Conservation (phyloP, 495 filamentous ascomycete genomes). For the Penicillium daleae region DNA sequence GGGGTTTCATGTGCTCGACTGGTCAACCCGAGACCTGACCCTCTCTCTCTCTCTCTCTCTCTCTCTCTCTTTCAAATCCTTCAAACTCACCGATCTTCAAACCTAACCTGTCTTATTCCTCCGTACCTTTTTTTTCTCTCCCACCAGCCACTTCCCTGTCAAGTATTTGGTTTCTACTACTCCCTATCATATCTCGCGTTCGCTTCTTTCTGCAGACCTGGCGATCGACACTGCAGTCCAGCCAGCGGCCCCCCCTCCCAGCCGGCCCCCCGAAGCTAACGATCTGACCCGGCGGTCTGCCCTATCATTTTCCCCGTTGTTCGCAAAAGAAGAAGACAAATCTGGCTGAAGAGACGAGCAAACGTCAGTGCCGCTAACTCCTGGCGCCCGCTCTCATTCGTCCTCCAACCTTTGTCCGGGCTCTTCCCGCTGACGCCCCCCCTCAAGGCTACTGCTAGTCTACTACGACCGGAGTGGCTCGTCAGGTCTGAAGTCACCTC, state of each 20-base stretch:
- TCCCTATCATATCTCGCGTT: conserved; percentile 5
- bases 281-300: conserved; percentile 24
- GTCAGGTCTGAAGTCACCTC: conserved; percentile 8
- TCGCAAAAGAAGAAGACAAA: neutral
- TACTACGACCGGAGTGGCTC: neutral
- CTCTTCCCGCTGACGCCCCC: conserved; percentile 11
- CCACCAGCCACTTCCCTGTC: conserved; percentile 1
- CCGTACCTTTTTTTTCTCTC: neutral
- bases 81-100: neutral
- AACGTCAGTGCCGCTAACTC: conserved; percentile 28
- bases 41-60: no score
- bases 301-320: conserved; percentile 15
- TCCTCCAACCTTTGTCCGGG: conserved; percentile 13
- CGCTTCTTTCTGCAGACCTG: conserved; percentile 4
- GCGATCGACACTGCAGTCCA: conserved; percentile 23
- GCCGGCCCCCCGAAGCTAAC: conserved; percentile 21
- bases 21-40: no score
- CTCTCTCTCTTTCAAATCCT: neutral
- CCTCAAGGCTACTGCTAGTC: neutral
- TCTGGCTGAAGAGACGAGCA: conserved; percentile 20
- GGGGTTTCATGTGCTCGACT: conserved; percentile 1
- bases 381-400: conserved; percentile 27
- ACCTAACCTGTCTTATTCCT: neutral
- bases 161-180: neutral
- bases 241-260: neutral